Conservation (phyloP, 345 rosid genomes). For the Gossypium stocksii region DNA sequence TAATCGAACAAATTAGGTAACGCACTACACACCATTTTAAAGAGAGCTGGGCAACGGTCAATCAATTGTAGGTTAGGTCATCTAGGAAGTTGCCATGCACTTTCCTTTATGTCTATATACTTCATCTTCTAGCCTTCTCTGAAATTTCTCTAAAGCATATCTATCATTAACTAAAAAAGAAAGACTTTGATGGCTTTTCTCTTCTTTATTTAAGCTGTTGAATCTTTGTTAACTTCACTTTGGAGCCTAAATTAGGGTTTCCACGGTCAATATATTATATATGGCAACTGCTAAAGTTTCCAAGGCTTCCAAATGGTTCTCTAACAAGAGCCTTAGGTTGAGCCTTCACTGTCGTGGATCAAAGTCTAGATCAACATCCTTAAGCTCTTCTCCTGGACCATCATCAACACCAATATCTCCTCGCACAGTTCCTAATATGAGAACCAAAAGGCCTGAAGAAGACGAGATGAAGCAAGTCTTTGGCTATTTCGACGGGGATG, state of each 20-base stretch:
- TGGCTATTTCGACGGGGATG: constrained; percentile 53
- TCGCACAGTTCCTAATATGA: neutral
- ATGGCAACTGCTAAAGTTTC: constrained; percentile 22
- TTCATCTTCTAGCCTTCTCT: neutral
- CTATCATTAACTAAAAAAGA: too few species aligned
- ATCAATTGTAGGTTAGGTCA: neutral
- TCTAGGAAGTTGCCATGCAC: constrained; percentile 4
- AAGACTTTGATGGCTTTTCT: neutral
- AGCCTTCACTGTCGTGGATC: constrained; percentile 28
- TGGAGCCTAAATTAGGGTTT: neutral
- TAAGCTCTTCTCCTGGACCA: constrained; percentile 6
- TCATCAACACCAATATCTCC: constrained; percentile 20
- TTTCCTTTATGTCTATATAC: neutral
- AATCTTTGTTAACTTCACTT: neutral
- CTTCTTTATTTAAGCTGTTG: neutral
- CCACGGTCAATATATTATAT: neutral
- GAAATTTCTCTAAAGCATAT: neutral
- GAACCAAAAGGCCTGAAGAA: neutral
- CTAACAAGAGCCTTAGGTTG: constrained; percentile 25
- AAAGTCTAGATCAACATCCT: constrained; percentile 9
- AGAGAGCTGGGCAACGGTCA: neutral
- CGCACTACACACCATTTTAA: neutral
- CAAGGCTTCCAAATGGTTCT: constrained; percentile 33
- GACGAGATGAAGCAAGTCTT: constrained; percentile 58
- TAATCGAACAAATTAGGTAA: too few species aligned